These are phyloP conservation scores for Gorgonomyces haynaldii DNA, from an alignment of 192 early-diverging fungal genomes.

Conservation along the genomic window DNA sequence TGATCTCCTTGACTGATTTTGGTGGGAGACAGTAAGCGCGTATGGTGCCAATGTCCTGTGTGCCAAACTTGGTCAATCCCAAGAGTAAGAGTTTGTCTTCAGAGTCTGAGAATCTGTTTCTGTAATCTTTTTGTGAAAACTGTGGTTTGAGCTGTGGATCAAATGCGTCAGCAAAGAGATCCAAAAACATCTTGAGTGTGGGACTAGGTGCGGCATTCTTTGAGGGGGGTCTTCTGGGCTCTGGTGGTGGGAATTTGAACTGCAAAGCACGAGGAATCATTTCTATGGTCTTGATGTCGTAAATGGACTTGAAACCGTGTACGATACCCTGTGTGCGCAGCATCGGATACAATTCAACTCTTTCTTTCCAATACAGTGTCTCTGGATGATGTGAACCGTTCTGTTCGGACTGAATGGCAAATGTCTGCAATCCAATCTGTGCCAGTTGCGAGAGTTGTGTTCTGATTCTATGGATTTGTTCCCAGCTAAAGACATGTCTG, in stretches of 20 bases:
- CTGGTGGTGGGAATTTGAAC: neutral
- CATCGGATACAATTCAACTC: neutral
- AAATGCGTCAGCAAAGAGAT: neutral
- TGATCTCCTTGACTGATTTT: conserved; percentile 1
- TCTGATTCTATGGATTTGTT: neutral
- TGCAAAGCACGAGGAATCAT: neutral
- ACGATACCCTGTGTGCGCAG: neutral
- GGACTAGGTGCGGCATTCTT: neutral
- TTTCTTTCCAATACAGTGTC: too few relatives aligned
- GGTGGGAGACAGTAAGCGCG: conserved; percentile 3
- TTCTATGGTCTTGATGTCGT: neutral
- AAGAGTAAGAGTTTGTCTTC: conserved; percentile 1
- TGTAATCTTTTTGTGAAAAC: neutral
- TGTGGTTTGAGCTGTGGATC: neutral
- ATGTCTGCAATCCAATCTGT: conserved; percentile 1
- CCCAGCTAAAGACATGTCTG: neutral
- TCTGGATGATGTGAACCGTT: too few relatives aligned
- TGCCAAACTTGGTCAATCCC: conserved; percentile 1
- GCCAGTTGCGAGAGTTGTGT: neutral
- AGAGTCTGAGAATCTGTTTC: neutral
- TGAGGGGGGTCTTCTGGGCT: neutral
- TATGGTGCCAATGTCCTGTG: conserved; percentile 1
- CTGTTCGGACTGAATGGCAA: too few relatives aligned
- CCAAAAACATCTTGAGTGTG: neutral
- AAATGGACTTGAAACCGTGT: neutral